phyloP scores from a whole-genome alignment of 345 rosid species.

The Zanthoxylum bungeanum region DNA sequence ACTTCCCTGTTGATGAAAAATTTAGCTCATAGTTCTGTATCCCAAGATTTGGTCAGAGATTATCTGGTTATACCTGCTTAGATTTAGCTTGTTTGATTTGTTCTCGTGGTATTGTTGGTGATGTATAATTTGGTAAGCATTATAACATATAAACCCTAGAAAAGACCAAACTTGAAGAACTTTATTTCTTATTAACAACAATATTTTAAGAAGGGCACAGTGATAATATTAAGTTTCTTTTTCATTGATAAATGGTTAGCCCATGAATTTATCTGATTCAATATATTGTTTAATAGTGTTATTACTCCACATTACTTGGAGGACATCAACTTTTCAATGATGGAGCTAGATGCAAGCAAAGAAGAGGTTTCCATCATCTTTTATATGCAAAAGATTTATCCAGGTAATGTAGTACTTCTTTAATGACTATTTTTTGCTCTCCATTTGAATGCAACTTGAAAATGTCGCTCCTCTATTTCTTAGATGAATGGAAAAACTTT shows the following conservation, averaged over 20 bases:
- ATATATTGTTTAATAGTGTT: slow-evolving; percentile 50
- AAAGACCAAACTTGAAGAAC: background rate
- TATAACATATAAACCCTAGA: background rate
- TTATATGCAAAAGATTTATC: slow-evolving; percentile 85
- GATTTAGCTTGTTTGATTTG: background rate
- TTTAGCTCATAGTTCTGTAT: background rate
- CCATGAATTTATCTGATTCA: slow-evolving; percentile 14
- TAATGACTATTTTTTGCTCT: background rate
- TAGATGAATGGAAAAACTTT: slow-evolving; percentile 96
- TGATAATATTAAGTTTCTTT: background rate
- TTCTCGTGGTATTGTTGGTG: background rate
- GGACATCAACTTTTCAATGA: slow-evolving; percentile 67
- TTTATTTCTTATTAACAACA: background rate
- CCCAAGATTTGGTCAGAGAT: background rate
- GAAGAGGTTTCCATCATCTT: slow-evolving; percentile 76
- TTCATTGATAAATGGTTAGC: background rate
- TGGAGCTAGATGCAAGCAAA: slow-evolving; percentile 67
- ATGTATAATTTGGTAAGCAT: background rate
- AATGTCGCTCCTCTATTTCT: slow-evolving; percentile 7
- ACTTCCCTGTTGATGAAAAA: background rate
- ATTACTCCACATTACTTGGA: slow-evolving; percentile 88
- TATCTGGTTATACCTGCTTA: background rate
- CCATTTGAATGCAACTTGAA: slow-evolving; percentile 11
- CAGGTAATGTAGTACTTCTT: slow-evolving; percentile 43
- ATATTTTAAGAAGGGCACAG: background rate